Conservation (phyloP, 2,329 filamentous ascomycete genomes). For the Rhynchosporium agropyri region DNA sequence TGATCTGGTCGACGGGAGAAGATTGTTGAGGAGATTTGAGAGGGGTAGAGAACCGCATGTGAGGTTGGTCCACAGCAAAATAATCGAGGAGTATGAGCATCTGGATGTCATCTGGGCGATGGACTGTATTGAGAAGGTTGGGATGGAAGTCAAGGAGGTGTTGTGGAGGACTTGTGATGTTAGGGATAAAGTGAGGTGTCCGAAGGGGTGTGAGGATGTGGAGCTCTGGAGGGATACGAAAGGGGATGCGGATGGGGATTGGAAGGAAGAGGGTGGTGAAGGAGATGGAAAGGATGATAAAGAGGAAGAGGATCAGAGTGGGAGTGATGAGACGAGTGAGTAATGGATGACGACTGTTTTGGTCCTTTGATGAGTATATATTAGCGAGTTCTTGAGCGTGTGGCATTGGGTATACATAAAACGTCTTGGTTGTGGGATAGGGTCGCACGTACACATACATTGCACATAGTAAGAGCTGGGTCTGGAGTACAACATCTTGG, state of each 20-base stretch:
- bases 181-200: slow-evolving; percentile 36
- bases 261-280: slow-evolving; percentile 1
- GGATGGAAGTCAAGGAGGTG: slow-evolving; percentile 76
- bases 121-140: slow-evolving; percentile 82
- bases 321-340: slow-evolving; percentile 11
- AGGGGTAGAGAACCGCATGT: slow-evolving; percentile 80
- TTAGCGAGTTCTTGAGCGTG: slow-evolving; percentile 1
- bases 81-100: slow-evolving; percentile 89
- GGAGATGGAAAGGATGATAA: not conserved
- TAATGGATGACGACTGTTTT: not conserved
- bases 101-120: slow-evolving; percentile 95
- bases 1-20: slow-evolving; percentile 78
- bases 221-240: slow-evolving; percentile 33
- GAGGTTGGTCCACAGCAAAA: slow-evolving; percentile 75
- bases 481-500: too few relatives aligned
- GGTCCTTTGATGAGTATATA: not conserved
- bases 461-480: not conserved
- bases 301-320: slow-evolving; percentile 19
- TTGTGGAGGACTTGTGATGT: slow-evolving; percentile 74
- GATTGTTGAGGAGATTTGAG: slow-evolving; percentile 73
- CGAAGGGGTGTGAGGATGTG: slow-evolving; percentile 39
- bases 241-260: not conserved
- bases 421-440: not conserved
- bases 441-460: not conserved
- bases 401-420: not conserved